Base-by-base conservation (phyloP, 768 basidiomycete genomes). In the Tylopilus vinaceipallidus region DNA sequence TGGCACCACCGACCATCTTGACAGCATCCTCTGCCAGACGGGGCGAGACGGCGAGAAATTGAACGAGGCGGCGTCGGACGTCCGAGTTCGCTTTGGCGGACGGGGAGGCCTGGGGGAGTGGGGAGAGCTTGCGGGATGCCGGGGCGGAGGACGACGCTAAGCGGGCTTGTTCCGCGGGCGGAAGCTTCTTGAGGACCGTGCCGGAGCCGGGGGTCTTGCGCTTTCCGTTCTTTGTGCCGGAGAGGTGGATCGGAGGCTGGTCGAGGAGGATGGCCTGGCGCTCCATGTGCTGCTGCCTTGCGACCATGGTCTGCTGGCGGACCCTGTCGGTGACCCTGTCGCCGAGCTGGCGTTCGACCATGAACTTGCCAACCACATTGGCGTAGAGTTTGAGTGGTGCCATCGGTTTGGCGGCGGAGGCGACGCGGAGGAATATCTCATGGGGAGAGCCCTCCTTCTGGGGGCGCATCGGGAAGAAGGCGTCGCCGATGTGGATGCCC, bases 301-400 rank as follows among this genome's bases (percentile, higher is more conserved):
- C 76, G 69, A 50, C 69, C 75, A 60, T 73, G 61, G 55, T 71
- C 53, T 44, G 78, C 73, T 54, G 71, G 71, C 71, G 81, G 65
- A 69, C 76, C 64, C 60, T 79, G 65, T 58, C 73, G 49, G 58
- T 73, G 50, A 72, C 65, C 34, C 64, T 71, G 37, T 67, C 60
- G 56, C 71, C 78, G 30, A 88, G 75, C 58, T 87, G 76, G 42
- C 79, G 80, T 42, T 83, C 81, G 44, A 90, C 81, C 30, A 71
- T 74, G 62, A 87, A 80, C 65, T 84, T 88, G 32, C 86, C 86
- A n/a, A 79, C 73, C 37, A 91, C 80, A 57, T 81, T 83, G 53
- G 86, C 88, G 56, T 84, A 79, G 17, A 86, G 78, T 64, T 86
- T 88, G 56, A 91, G 77, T 2, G 86, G 82, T 0, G 80, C 78